Evolutionary conservation across 2,329 filamentous ascomycete species (phyloP).

Genomic region (Diaporthe ampelina): DNA sequence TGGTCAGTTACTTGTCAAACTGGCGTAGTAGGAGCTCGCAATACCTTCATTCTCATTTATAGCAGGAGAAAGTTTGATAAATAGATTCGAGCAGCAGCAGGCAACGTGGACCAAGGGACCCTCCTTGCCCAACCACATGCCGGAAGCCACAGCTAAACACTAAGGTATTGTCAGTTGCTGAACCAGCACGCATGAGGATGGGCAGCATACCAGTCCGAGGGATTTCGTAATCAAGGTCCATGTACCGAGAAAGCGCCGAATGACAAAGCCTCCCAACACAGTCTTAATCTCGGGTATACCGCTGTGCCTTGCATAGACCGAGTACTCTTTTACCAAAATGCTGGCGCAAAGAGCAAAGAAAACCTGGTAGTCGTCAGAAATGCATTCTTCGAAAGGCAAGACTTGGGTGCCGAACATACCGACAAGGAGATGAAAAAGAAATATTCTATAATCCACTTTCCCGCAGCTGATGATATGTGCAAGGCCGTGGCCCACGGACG

Average conservation of each 20-base stretch:
- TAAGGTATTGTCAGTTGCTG: constrained; percentile 53
- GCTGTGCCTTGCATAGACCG: constrained; percentile 90
- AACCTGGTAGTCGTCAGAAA: constrained; percentile 64
- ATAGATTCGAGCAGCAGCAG: constrained; percentile 94
- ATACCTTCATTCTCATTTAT: constrained; percentile 89
- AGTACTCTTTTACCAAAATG: constrained; percentile 85
- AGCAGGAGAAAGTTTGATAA: constrained; percentile 88
- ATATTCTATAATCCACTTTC: constrained; percentile 88
- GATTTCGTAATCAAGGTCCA: constrained; percentile 95
- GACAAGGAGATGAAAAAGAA: constrained; percentile 88
- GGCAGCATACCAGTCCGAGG: constrained; percentile 77
- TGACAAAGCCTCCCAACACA: constrained; percentile 92
- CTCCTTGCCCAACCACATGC: constrained; percentile 97
- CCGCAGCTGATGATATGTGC: constrained; percentile 73
- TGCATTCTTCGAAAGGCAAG: too few species aligned
- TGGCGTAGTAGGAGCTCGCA: constrained; percentile 36
- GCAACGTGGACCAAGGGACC: constrained; percentile 95
- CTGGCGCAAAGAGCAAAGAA: constrained; percentile 84
- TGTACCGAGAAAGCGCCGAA: constrained; percentile 84
- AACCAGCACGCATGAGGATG: not conserved
- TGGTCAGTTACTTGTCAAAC: constrained; percentile 44
- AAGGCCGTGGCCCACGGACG: constrained; percentile 85
- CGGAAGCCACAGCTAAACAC: constrained; percentile 92
- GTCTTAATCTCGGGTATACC: constrained; percentile 99
- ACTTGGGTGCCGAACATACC: constrained; percentile 62